Evolutionary conservation across 495 filamentous ascomycete species (phyloP), one percentile per base, ranked within the genome.

Genomic region (Podospora sp.): DNA sequence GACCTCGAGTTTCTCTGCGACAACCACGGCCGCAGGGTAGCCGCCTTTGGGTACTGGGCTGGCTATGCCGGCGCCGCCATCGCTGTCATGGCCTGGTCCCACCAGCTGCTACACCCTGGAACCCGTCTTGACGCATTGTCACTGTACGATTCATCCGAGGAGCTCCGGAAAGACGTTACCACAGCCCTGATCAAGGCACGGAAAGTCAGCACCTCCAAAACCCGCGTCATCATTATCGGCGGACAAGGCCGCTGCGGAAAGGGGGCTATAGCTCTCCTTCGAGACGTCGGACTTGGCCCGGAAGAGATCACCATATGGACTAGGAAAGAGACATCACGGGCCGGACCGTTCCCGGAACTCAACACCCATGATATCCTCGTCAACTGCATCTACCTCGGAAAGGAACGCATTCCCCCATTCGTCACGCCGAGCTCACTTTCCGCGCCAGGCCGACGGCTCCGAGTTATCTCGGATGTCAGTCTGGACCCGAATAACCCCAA

Each of bases 1-100:
- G 93, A 97, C 71, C 82, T 97, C 58, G 93, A 97, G 73, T 96
- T 96, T 78, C 81, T 96, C 16, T 85, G 85, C 77, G 90, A 94
- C 71, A 84, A 83, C 33, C 81, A 71, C 52, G 89, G 90, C 18
- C 81, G 91, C 53, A 81, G 93, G 72, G 90, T 97, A 35, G 92
- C 92, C 9, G 83, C 63, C n/a, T 66, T 66, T 68, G 89, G 89
- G 56, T 92, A 90, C 76, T 88, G 89, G 63, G 91, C 90, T 61
- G 91, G 90, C n/a, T 93, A 90, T 73, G 88, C 88, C 61, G 91
- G 91, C 70, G 84, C 90, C 25, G 92, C 92, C 20, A 76, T 94
- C 14, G 92, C 91, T 20, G 78, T 94, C 64, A 84, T 91, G 82
- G 88, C 87, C 67, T 96, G 92, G 92, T 87, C 90, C 11, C 90